phyloP scores from a whole-genome alignment of 1,139 yeast species.

The Petasospora fabianii region DNA sequence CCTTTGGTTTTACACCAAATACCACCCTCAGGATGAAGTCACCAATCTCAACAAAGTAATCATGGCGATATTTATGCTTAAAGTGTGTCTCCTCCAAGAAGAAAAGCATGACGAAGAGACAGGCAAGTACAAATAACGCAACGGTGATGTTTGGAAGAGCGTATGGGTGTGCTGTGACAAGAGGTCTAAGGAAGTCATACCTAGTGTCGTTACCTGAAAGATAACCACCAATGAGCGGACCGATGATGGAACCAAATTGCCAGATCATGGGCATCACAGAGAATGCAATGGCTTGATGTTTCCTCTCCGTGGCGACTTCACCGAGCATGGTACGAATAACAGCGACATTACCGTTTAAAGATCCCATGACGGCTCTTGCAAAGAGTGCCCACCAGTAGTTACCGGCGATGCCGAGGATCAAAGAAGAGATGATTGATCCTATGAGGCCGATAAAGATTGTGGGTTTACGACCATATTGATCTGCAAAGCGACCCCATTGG shows the following conservation, averaged over 20 bases:
- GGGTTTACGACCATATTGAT: conserved; percentile 54
- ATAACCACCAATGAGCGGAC: conserved; percentile 54
- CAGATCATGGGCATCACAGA: conserved; percentile 56
- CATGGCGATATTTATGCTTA: conserved; percentile 38
- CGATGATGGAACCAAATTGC: conserved; percentile 54
- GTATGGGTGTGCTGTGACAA: conserved; percentile 49
- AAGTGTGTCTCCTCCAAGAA: conserved; percentile 63
- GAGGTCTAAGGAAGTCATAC: conserved; percentile 19
- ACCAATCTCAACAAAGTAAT: conserved; percentile 52
- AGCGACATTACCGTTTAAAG: conserved; percentile 59
- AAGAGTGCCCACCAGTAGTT: conserved; percentile 48
- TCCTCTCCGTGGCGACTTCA: conserved; percentile 51
- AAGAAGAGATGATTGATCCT: conserved; percentile 47
- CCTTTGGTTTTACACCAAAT: conserved; percentile 34
- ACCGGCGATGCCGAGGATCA: conserved; percentile 50
- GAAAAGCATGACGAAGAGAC: conserved; percentile 36
- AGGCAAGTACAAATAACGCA: conserved; percentile 34
- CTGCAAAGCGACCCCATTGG: conserved; percentile 57
- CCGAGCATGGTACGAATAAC: conserved; percentile 60
- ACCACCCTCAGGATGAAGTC: conserved; percentile 36
- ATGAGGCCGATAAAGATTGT: conserved; percentile 48
- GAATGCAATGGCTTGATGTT: conserved; percentile 60
- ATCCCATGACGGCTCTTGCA: conserved; percentile 52
- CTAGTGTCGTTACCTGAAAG: conserved; percentile 34
- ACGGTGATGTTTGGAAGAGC: conserved; percentile 59